Conservation (phyloP, 805 yeast genomes). For the Clavispora fructus region DNA sequence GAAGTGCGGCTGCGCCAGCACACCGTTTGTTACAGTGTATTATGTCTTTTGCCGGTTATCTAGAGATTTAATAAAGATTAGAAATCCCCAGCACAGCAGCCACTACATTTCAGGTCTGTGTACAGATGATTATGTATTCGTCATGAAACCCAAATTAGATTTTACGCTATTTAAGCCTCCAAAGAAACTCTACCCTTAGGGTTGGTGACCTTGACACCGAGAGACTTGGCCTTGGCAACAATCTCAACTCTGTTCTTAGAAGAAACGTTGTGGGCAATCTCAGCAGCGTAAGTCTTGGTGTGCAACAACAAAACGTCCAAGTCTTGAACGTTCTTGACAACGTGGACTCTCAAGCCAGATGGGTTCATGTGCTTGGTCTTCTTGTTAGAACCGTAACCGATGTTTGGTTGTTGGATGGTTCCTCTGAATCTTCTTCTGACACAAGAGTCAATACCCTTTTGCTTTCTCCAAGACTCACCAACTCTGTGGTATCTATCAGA, state of each 20-base stretch:
- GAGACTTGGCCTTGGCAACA: conserved; percentile 94
- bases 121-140: conserved; percentile 18
- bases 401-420: conserved; percentile 97
- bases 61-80: background rate
- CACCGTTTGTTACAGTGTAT: background rate
- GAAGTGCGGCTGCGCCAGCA: background rate
- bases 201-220: conserved; percentile 98
- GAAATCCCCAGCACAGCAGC: background rate
- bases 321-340: conserved; percentile 88
- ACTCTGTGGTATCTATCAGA: conserved; percentile 99
- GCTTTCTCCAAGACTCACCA: conserved; percentile 99
- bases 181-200: conserved; percentile 97
- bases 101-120: background rate
- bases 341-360: conserved; percentile 96
- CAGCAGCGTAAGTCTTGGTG: conserved; percentile 99
- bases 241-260: conserved; percentile 97
- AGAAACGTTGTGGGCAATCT: conserved; percentile 97
- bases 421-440: conserved; percentile 99
- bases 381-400: conserved; percentile 99
- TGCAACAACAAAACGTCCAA: conserved; percentile 94
- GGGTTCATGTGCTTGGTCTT: conserved; percentile 94
- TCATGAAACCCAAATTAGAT: conserved; percentile 16
- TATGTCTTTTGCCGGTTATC: background rate
- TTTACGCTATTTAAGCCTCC: conserved; percentile 69
- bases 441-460: conserved; percentile 99